These are phyloP conservation scores for Boletus insuetus DNA, from an alignment of 768 basidiomycete species.

Conservation along the genomic window DNA sequence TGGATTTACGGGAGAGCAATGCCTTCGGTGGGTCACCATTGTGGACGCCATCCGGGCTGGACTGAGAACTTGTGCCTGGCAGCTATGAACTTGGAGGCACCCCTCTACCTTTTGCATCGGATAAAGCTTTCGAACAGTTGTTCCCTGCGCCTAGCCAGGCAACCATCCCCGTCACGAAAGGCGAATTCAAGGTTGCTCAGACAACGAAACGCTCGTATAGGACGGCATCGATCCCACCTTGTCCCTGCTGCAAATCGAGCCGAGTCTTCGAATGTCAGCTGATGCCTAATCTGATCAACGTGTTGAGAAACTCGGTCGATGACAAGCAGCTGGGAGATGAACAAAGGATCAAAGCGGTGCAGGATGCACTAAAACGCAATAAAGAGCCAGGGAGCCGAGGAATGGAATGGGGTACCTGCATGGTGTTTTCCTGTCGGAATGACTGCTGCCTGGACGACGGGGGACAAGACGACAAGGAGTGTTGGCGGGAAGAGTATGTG, in stretches of 20 bases:
- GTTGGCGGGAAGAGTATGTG: constrained; percentile 76
- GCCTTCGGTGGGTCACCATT: constrained; percentile 60
- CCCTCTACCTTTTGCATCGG: constrained; percentile 85
- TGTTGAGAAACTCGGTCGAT: constrained; percentile 43
- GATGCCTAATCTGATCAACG: constrained; percentile 90
- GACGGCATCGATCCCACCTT: constrained; percentile 54
- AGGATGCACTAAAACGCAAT: constrained; percentile 49
- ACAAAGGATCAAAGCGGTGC: constrained; percentile 63
- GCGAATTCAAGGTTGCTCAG: constrained; percentile 52
- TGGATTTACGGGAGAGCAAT: constrained; percentile 72
- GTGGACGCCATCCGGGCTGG: not conserved
- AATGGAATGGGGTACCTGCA: constrained; percentile 94
- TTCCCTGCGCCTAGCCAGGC: constrained; percentile 56
- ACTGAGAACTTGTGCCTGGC: constrained; percentile 2
- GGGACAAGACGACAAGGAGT: constrained; percentile 37
- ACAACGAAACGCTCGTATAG: constrained; percentile 52
- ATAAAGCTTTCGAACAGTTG: constrained; percentile 65
- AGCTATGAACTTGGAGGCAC: constrained; percentile 88
- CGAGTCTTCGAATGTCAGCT: constrained; percentile 91
- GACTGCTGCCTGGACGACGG: constrained; percentile 64
- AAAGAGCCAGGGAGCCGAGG: constrained; percentile 48
- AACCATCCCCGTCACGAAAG: constrained; percentile 55
- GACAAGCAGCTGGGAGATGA: constrained; percentile 52
- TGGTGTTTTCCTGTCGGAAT: constrained; percentile 83
- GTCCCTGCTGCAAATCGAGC: constrained; percentile 61